phyloP scores from a whole-genome alignment of 768 basidiomycete genomes.

The Rhizopogon vesiculosus region DNA sequence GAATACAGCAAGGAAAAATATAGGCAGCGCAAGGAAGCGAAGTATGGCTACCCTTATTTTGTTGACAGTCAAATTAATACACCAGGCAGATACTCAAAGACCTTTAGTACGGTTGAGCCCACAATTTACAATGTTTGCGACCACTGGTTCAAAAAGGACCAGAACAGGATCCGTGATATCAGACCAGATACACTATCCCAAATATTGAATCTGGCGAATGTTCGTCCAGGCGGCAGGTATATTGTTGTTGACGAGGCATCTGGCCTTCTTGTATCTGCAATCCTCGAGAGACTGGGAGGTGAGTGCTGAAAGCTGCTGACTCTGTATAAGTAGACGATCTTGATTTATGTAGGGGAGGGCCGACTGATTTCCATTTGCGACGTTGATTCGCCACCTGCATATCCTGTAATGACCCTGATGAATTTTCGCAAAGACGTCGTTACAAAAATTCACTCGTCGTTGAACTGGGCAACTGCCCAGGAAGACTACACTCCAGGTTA shows the following conservation, averaged over 20 bases:
- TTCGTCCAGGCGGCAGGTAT: slow-evolving; percentile 83
- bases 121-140: slow-evolving; percentile 84
- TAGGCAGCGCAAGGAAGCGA: slow-evolving; percentile 92
- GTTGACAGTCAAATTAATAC: background rate
- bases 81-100: slow-evolving; percentile 70
- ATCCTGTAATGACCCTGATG: slow-evolving; percentile 78
- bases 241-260: slow-evolving; percentile 90
- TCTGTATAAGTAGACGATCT: background rate
- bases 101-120: slow-evolving; percentile 84
- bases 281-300: slow-evolving; percentile 88
- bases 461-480: slow-evolving; percentile 92
- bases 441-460: slow-evolving; percentile 52
- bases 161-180: slow-evolving; percentile 74
- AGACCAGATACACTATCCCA: slow-evolving; percentile 88
- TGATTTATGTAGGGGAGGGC: slow-evolving; percentile 56
- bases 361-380: slow-evolving; percentile 82
- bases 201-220: slow-evolving; percentile 76
- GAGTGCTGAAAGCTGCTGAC: slow-evolving; percentile 9
- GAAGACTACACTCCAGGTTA: slow-evolving; percentile 68
- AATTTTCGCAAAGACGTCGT: slow-evolving; percentile 65
- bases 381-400: slow-evolving; percentile 89
- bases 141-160: slow-evolving; percentile 86
- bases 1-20: slow-evolving; percentile 99
- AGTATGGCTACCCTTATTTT: slow-evolving; percentile 46
- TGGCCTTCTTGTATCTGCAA: slow-evolving; percentile 79